Percentiles rank a stretch among this genome's conserved stretches.
Evolutionary conservation across 164 flowering plant species (phyloP).

Genomic region (Berberis vulgaris): DNA sequence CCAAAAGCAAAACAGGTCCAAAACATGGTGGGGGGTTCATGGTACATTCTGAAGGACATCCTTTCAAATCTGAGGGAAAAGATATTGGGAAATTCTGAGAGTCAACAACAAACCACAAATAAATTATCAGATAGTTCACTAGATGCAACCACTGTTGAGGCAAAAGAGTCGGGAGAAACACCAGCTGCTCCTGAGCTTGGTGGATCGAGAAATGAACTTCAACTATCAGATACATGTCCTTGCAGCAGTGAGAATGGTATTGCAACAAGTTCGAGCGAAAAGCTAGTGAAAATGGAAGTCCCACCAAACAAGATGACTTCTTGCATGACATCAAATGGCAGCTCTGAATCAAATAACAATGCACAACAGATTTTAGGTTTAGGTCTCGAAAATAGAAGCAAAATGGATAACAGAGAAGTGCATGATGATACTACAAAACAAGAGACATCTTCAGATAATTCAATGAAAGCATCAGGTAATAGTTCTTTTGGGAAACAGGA

Average conservation of each 20-base stretch:
- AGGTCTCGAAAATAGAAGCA: background rate
- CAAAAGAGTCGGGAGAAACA: background rate
- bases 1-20: background rate
- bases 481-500: background rate
- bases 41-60: background rate
- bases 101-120: background rate
- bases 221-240: constrained; percentile 5
- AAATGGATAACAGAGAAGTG: constrained; percentile 1
- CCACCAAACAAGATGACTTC: constrained; percentile 1
- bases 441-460: constrained; percentile 2
- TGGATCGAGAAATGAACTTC: constrained; percentile 4
- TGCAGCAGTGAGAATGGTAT: background rate
- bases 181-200: background rate
- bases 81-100: constrained; percentile 1
- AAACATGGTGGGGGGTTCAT: background rate
- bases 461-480: constrained; percentile 5
- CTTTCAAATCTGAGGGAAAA: background rate
- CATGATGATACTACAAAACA: background rate
- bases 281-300: constrained; percentile 3
- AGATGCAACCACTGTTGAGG: constrained; percentile 4
- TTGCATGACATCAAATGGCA: background rate
- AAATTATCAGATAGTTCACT: constrained; percentile 5
- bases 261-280: constrained; percentile 7
- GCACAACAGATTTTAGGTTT: background rate
- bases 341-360: constrained; percentile 2